Evolutionary conservation across 176 grass and related monocot genomes (phyloP).

Genomic region (Poa pratensis): DNA sequence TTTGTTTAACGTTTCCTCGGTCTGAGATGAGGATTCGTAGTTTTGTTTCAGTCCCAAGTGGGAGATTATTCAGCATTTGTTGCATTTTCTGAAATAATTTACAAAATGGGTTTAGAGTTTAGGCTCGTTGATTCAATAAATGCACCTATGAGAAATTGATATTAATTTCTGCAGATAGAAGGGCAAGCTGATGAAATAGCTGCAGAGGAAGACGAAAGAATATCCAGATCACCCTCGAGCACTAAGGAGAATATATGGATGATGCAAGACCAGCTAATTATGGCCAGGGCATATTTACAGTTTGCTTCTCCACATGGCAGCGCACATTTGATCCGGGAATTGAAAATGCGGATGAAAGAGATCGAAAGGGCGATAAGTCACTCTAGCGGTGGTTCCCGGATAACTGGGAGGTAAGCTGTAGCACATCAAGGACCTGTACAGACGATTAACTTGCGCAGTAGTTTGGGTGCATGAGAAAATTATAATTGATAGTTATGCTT

Average conservation of each 20-base stretch:
- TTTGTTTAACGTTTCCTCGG: background rate
- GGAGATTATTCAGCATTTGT: background rate
- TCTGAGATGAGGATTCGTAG: background rate
- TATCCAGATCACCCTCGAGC: conserved; percentile 38
- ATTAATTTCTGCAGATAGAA: conserved; percentile 37
- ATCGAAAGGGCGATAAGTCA: conserved; percentile 66
- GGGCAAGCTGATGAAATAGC: conserved; percentile 39
- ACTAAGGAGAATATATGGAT: conserved; percentile 72
- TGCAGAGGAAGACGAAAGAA: conserved; percentile 50
- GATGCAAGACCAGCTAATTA: conserved; percentile 85
- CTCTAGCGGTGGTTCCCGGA: conserved; percentile 43
- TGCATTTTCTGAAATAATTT: background rate
- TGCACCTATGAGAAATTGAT: conserved; percentile 9
- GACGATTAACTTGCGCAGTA: background rate
- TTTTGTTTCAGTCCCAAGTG: background rate
- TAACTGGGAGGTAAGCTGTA: conserved; percentile 69
- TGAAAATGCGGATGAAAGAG: conserved; percentile 85
- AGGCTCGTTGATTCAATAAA: background rate
- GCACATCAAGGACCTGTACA: background rate
- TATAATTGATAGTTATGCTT: conserved; percentile 18
- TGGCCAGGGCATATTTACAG: conserved; percentile 72
- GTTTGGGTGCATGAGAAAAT: background rate
- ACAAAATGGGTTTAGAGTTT: background rate
- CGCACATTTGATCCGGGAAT: conserved; percentile 57
- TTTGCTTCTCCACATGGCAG: conserved; percentile 62